phyloP scores from a whole-genome alignment of 306 rosid genomes.

The Gleditsia sinensis region DNA sequence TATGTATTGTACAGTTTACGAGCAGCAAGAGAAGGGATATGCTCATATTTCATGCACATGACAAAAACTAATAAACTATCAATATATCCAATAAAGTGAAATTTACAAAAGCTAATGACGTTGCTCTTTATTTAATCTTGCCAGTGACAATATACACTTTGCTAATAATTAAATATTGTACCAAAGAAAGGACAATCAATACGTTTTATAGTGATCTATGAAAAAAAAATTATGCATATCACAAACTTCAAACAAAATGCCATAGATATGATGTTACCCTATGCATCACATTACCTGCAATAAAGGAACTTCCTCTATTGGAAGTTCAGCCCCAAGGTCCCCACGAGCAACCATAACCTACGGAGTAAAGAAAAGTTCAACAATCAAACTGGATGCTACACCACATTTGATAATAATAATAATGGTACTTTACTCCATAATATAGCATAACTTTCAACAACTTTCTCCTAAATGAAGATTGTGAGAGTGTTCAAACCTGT shows the following conservation, averaged over 20 bases:
- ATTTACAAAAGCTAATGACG: conserved; percentile 2
- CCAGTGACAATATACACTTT: not conserved
- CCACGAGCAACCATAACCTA: conserved; percentile 99
- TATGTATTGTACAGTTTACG: conserved; percentile 10
- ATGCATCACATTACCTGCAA: conserved; percentile 69
- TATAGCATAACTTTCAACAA: not conserved
- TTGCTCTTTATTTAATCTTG: conserved; percentile 24
- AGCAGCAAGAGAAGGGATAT: conserved; percentile 32
- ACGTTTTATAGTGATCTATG: conserved; percentile 21
- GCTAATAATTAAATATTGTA: no score
- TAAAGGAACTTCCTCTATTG: conserved; percentile 94
- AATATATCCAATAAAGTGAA: conserved; percentile 12
- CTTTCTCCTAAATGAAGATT: conserved; percentile 22
- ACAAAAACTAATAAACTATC: conserved; percentile 13
- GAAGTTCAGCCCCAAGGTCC: conserved; percentile 99
- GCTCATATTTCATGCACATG: conserved; percentile 19
- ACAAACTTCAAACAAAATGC: conserved; percentile 14
- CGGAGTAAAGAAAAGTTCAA: conserved; percentile 33
- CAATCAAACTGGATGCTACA: conserved; percentile 25
- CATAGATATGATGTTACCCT: conserved; percentile 3
- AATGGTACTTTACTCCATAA: conserved; percentile 12
- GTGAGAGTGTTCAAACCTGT: not conserved
- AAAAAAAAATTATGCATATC: conserved; percentile 8
- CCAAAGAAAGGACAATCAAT: conserved; percentile 6
- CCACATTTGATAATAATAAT: conserved; percentile 2